A percentile compares a stretch with the other conserved stretches of the same genome.
These are phyloP conservation scores for Solanum chiquidenum DNA, from an alignment of 257 asterid genomes.

Conservation along the genomic window DNA sequence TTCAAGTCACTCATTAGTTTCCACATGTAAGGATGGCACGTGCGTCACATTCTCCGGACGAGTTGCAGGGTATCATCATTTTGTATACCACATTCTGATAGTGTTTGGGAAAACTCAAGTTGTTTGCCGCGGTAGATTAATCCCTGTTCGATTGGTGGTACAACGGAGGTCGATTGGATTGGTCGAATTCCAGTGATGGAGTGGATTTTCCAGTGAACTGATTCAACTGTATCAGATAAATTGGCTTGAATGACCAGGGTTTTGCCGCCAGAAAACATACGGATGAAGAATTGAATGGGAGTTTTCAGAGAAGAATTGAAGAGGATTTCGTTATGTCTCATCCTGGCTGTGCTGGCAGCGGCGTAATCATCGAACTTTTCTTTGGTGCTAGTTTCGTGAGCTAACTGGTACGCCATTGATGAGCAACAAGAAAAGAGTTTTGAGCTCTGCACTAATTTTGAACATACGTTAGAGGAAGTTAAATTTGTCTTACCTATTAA, in stretches of 20 bases:
- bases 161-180: not conserved
- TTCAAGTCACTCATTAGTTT: slow-evolving; percentile 37
- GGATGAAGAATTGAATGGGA: slow-evolving; percentile 69
- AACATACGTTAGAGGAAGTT: too few relatives aligned
- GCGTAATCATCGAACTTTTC: slow-evolving; percentile 46
- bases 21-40: too few relatives aligned
- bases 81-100: slow-evolving; percentile 37
- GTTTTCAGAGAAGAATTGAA: too few relatives aligned
- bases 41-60: too few relatives aligned
- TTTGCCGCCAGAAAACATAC: slow-evolving; percentile 32
- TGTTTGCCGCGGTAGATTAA: slow-evolving; percentile 66
- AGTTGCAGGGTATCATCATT: slow-evolving; percentile 43
- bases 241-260: slow-evolving; percentile 53
- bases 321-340: slow-evolving; percentile 40
- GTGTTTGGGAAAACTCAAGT: slow-evolving; percentile 51
- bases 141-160: slow-evolving; percentile 42
- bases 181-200: slow-evolving; percentile 33
- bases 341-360: slow-evolving; percentile 24
- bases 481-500: too few relatives aligned
- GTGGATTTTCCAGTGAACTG: slow-evolving; percentile 43
- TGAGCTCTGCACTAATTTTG: not conserved
- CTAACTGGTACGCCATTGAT: not conserved
- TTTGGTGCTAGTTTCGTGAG: not conserved
- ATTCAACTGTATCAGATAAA: slow-evolving; percentile 33
- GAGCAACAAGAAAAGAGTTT: not conserved